phyloP scores from a whole-genome alignment of 352 stramenopile species.

The Elongisporangium undulatum region DNA sequence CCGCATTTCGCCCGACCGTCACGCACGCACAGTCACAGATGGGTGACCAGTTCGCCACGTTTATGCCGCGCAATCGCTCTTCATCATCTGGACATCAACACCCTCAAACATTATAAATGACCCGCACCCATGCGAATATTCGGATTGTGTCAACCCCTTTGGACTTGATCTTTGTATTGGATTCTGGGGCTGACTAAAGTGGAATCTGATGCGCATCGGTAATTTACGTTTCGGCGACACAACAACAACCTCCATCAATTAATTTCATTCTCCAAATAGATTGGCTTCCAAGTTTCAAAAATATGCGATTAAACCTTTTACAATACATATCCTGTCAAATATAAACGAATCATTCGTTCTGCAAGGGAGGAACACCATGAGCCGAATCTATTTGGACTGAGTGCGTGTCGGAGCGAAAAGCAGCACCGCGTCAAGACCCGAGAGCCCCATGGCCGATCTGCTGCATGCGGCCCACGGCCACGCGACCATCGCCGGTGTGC shows the following conservation, averaged over 20 bases:
- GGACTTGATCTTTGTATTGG: not conserved
- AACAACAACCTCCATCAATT: not conserved
- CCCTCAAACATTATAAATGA: not conserved
- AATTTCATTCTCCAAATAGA: not conserved
- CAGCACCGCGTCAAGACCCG: not conserved
- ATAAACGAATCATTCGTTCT: not conserved
- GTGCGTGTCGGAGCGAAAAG: not conserved
- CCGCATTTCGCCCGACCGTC: not conserved
- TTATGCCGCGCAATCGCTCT: not conserved
- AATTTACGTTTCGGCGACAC: not conserved
- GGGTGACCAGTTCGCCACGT: not conserved
- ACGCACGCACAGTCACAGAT: not conserved
- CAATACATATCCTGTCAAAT: not conserved
- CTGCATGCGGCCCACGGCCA: not conserved
- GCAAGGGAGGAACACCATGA: not conserved
- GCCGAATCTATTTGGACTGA: not conserved
- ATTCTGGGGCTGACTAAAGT: not conserved
- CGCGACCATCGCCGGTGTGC: constrained; percentile 11
- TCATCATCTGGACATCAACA: not conserved
- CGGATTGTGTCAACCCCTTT: not conserved
- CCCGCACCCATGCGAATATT: not conserved
- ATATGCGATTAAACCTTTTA: not conserved
- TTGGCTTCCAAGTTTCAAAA: not conserved
- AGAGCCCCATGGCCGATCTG: not conserved
- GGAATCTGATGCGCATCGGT: not conserved